These are phyloP conservation scores for Chlorella sp. DNA, from an alignment of 139 green algal species.

Conservation along the genomic window DNA sequence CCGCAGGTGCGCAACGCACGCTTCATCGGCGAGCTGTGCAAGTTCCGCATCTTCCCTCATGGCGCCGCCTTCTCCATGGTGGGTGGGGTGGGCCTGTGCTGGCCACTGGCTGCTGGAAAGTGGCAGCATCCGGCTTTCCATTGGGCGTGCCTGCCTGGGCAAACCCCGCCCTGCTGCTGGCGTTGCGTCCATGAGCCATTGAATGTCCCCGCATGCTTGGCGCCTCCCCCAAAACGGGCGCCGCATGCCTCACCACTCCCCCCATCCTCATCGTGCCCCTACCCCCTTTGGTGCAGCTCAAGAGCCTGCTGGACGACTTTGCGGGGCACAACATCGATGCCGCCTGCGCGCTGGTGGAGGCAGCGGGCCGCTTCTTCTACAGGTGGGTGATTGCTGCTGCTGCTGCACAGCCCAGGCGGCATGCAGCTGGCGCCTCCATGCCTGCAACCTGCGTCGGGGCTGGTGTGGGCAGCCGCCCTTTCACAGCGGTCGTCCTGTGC, in stretches of 20 bases:
- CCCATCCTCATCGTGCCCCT: too few relatives aligned
- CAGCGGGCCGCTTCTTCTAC: conserved; percentile 83
- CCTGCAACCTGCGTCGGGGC: too few relatives aligned
- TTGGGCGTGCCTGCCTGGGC: too few relatives aligned
- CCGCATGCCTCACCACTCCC: too few relatives aligned
- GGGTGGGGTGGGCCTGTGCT: too few relatives aligned
- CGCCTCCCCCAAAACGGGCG: too few relatives aligned
- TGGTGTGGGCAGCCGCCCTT: neutral
- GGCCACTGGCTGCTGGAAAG: too few relatives aligned
- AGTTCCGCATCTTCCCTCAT: conserved; percentile 80
- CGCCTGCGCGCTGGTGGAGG: conserved; percentile 87
- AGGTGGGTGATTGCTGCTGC: neutral
- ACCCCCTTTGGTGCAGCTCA: conserved; percentile 56
- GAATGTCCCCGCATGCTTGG: too few relatives aligned
- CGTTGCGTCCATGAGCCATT: too few relatives aligned
- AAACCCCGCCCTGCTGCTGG: too few relatives aligned
- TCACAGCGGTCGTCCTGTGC: neutral
- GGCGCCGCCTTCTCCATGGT: conserved; percentile 57
- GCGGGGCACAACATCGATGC: conserved; percentile 86
- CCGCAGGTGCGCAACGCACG: too few relatives aligned
- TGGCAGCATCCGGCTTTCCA: too few relatives aligned
- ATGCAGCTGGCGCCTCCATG: neutral
- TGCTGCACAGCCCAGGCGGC: neutral
- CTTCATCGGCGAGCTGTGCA: conserved; percentile 91
- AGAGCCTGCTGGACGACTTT: conserved; percentile 86